These are phyloP conservation scores for Coemansia sp. DNA, from an alignment of 192 early-diverging fungal genomes.

Conservation along the genomic window DNA sequence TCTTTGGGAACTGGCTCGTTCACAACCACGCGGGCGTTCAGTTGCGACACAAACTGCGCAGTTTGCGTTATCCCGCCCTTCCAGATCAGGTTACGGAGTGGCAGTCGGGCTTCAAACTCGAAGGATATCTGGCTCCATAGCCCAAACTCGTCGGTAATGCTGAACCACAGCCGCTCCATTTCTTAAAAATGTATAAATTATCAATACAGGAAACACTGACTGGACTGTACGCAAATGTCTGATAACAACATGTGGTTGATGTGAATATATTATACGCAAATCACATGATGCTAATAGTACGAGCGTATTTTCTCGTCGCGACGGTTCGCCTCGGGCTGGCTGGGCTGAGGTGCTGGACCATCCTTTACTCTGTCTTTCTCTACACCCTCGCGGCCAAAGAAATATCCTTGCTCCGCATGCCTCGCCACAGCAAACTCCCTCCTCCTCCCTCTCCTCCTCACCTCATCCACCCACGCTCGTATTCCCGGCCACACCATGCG, in stretches of 20 bases:
- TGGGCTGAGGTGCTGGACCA: not conserved
- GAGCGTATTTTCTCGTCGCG: conserved; percentile 49
- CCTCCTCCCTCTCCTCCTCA: conserved; percentile 16
- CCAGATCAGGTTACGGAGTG: conserved; percentile 77
- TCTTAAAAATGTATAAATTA: conserved; percentile 2
- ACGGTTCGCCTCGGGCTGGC: conserved; percentile 17
- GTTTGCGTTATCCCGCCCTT: conserved; percentile 65
- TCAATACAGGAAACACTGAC: not conserved
- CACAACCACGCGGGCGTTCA: conserved; percentile 11
- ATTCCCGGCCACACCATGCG: conserved; percentile 40
- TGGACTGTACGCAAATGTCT: too few species aligned
- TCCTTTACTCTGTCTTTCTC: not conserved
- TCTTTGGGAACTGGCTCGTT: conserved; percentile 6
- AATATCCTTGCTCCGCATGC: conserved; percentile 24
- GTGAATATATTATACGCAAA: not conserved
- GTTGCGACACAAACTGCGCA: conserved; percentile 59
- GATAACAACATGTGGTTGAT: not conserved
- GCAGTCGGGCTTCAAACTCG: conserved; percentile 68
- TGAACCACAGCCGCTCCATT: conserved; percentile 27
- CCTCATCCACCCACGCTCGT: conserved; percentile 28
- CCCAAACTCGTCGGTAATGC: conserved; percentile 28
- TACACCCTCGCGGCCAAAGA: conserved; percentile 4
- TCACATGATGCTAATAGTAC: conserved; percentile 36
- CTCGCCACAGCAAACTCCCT: conserved; percentile 14
- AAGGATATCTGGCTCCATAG: conserved; percentile 62